phyloP scores from a whole-genome alignment of 352 stramenopile species.

The Globisporangium lucens region DNA sequence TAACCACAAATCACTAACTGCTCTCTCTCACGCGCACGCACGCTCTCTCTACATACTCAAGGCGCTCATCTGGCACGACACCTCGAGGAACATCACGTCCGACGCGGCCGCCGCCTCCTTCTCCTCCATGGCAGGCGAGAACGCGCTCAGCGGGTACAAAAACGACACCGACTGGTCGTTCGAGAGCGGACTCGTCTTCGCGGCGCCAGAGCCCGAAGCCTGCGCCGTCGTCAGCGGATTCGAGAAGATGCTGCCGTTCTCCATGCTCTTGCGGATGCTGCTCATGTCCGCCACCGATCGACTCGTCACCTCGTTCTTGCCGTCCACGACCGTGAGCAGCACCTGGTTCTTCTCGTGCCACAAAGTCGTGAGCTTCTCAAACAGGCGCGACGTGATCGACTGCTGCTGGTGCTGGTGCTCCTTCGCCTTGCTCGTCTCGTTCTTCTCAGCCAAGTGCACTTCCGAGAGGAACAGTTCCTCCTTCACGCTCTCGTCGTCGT shows the following conservation, averaged over 20 bases:
- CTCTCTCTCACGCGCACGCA: not conserved
- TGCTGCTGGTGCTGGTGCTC: slow-evolving; percentile 16
- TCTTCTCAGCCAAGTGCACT: slow-evolving; percentile 21
- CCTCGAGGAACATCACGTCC: slow-evolving; percentile 73
- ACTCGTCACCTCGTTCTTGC: slow-evolving; percentile 67
- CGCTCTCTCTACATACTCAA: slow-evolving; percentile 26
- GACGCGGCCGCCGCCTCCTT: slow-evolving; percentile 20
- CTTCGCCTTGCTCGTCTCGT: slow-evolving; percentile 9
- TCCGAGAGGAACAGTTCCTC: slow-evolving; percentile 17
- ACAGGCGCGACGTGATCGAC: slow-evolving; percentile 63
- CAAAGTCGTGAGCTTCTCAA: slow-evolving; percentile 73
- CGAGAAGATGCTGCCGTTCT: slow-evolving; percentile 64
- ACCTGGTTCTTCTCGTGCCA: slow-evolving; percentile 88
- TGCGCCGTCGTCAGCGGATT: slow-evolving; percentile 34
- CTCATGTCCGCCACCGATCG: slow-evolving; percentile 82
- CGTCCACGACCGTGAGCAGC: slow-evolving; percentile 63
- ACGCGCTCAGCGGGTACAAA: slow-evolving; percentile 81
- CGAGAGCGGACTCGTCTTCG: slow-evolving; percentile 28
- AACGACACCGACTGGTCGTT: slow-evolving; percentile 78
- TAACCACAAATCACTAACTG: slow-evolving; percentile 11
- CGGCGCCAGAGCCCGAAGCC: not conserved
- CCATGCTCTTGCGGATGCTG: slow-evolving; percentile 66
- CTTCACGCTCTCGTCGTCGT: slow-evolving; percentile 31
- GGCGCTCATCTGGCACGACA: slow-evolving; percentile 72
- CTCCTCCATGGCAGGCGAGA: slow-evolving; percentile 48